Evolutionary conservation across 176 grass and related monocot genomes (phyloP).

Genomic region (Hyparrhenia diplandra): DNA sequence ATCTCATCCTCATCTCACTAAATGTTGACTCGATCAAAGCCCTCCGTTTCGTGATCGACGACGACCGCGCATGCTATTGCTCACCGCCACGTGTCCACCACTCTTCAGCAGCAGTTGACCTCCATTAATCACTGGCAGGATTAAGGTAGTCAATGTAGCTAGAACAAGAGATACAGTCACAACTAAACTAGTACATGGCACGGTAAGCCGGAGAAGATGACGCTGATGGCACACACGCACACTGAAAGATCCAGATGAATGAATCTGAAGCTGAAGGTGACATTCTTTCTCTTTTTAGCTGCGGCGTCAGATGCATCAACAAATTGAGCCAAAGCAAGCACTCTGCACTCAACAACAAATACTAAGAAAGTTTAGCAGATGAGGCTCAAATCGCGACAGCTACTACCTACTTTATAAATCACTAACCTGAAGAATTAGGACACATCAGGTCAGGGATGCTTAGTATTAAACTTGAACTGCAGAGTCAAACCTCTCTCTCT

Average conservation of each 20-base stretch:
- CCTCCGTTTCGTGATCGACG: background rate
- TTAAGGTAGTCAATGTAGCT: background rate
- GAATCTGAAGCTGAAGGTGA: background rate
- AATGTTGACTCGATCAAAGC: background rate
- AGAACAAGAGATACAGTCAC: background rate
- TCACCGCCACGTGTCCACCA: background rate
- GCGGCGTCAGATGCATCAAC: constrained; percentile 2
- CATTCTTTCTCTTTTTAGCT: background rate
- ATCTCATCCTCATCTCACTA: background rate
- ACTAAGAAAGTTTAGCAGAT: background rate
- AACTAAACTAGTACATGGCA: background rate
- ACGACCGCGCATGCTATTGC: background rate
- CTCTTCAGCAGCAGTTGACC: background rate
- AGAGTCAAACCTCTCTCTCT: constrained; percentile 28
- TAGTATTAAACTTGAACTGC: constrained; percentile 22
- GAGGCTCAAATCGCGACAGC: background rate
- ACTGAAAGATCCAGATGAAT: background rate
- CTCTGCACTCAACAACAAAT: constrained; percentile 5
- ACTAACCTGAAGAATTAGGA: constrained; percentile 25
- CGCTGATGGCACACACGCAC: constrained; percentile 21
- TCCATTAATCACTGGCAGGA: background rate
- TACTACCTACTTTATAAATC: background rate
- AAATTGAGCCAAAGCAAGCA: constrained; percentile 15
- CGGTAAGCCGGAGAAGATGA: background rate
- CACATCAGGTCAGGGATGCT: too few species aligned